A percentile compares a stretch with the other conserved stretches of the same genome.
These are phyloP conservation scores for Blastocrithidia nonstop DNA, from an alignment of 208 protist species.

Conservation along the genomic window DNA sequence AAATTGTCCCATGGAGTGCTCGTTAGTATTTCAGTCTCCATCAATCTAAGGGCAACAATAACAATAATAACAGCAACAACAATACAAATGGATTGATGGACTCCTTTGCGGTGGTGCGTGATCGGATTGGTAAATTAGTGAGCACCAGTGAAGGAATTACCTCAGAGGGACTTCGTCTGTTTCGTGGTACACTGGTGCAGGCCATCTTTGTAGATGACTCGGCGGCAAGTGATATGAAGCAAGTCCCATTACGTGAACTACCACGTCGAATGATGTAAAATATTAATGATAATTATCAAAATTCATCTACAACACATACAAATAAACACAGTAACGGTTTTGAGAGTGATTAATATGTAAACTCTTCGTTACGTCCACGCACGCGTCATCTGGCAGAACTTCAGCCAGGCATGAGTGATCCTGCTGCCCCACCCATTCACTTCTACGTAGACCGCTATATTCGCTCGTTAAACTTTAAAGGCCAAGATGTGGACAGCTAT, in stretches of 20 bases:
- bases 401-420: conserved; percentile 8
- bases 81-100: neutral
- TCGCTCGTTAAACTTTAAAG: conserved; percentile 44
- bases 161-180: conserved; percentile 45
- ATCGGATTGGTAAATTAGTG: conserved; percentile 53
- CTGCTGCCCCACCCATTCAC: conserved; percentile 11
- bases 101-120: conserved; percentile 22
- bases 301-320: neutral
- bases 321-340: neutral
- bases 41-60: neutral
- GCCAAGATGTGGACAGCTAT: conserved; percentile 58
- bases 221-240: neutral
- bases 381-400: conserved; percentile 10
- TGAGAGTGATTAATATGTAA: conserved; percentile 1
- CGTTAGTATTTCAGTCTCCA: conserved; percentile 4
- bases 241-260: neutral
- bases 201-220: conserved; percentile 50
- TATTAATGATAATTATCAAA: neutral
- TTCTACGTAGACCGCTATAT: conserved; percentile 47
- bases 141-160: conserved; percentile 26
- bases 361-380: conserved; percentile 1
- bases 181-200: conserved; percentile 36
- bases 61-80: neutral
- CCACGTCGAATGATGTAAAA: neutral
- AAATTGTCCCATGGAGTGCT: conserved; percentile 34